Conservation (phyloP, 2,329 filamentous ascomycete genomes). For the Colletotrichum shisoi region DNA sequence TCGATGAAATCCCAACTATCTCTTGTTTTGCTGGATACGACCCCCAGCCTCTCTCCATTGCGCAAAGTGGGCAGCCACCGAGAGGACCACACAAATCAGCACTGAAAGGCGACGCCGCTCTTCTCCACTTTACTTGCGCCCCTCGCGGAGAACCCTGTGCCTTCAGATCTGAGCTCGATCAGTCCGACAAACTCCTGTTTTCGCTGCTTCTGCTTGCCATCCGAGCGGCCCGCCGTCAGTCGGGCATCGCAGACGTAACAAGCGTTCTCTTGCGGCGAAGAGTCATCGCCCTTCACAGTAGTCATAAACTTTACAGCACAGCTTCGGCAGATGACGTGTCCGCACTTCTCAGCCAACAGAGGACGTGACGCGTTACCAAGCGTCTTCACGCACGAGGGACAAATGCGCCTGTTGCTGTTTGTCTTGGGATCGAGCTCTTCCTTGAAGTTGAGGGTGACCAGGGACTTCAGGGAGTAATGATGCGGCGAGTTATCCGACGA, state of each 20-base stretch:
- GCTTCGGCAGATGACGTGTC: constrained; percentile 86
- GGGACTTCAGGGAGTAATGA: constrained; percentile 76
- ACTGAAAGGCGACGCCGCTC: constrained; percentile 81
- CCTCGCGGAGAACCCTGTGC: constrained; percentile 91
- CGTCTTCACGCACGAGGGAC: constrained; percentile 84
- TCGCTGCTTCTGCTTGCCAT: constrained; percentile 51
- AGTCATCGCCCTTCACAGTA: constrained; percentile 54
- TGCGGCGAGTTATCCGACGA: constrained; percentile 73
- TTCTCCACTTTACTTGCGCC: constrained; percentile 84
- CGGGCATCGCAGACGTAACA: constrained; percentile 91
- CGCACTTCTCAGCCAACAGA: constrained; percentile 84
- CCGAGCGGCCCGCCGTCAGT: constrained; percentile 62
- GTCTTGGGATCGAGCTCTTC: constrained; percentile 67
- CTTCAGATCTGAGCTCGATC: constrained; percentile 82
- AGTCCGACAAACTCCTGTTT: constrained; percentile 73
- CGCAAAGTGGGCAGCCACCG: neutral
- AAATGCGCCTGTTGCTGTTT: constrained; percentile 61
- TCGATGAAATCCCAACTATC: neutral
- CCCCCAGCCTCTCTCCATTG: no score
- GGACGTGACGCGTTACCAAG: constrained; percentile 85
- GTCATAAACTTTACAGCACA: constrained; percentile 87
- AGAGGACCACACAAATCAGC: constrained; percentile 53
- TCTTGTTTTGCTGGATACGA: neutral
- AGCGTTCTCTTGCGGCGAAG: constrained; percentile 57
- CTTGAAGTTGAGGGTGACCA: constrained; percentile 79